These are phyloP conservation scores for Xylaria sp. DNA, from an alignment of 2,329 filamentous ascomycete species.

Conservation along the genomic window DNA sequence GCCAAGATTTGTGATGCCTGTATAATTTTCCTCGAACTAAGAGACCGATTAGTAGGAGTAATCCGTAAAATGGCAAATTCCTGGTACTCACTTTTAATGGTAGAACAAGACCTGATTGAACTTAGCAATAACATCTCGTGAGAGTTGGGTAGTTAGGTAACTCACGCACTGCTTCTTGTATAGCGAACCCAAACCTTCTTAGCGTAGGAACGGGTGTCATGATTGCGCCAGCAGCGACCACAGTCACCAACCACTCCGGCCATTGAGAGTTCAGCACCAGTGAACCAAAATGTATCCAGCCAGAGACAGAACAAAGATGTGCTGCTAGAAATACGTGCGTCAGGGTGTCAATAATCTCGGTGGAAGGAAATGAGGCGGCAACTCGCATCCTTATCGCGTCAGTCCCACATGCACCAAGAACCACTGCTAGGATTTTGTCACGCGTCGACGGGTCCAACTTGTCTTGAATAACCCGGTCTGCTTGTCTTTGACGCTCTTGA, in stretches of 20 bases:
- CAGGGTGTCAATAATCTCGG: constrained; percentile 63
- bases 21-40: constrained; percentile 63
- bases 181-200: constrained; percentile 69
- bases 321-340: constrained; percentile 70
- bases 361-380: constrained; percentile 67
- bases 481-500: constrained; percentile 52
- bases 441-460: constrained; percentile 61
- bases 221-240: constrained; percentile 70
- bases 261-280: constrained; percentile 66
- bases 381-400: constrained; percentile 62
- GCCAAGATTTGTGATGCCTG: constrained; percentile 58
- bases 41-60: neutral
- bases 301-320: constrained; percentile 66
- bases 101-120: constrained; percentile 48
- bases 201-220: constrained; percentile 67
- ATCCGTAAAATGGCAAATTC: constrained; percentile 3
- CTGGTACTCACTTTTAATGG: constrained; percentile 47
- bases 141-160: constrained; percentile 27
- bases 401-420: constrained; percentile 68
- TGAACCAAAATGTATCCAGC: constrained; percentile 71
- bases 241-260: constrained; percentile 69
- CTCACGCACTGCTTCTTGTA: constrained; percentile 64
- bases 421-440: constrained; percentile 72
- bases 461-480: constrained; percentile 57
- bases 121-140: constrained; percentile 28